A percentile compares a stretch with the other conserved stretches of the same genome.
Conservation (phyloP, 441 rosid species). For the Jatropha podagrica region DNA sequence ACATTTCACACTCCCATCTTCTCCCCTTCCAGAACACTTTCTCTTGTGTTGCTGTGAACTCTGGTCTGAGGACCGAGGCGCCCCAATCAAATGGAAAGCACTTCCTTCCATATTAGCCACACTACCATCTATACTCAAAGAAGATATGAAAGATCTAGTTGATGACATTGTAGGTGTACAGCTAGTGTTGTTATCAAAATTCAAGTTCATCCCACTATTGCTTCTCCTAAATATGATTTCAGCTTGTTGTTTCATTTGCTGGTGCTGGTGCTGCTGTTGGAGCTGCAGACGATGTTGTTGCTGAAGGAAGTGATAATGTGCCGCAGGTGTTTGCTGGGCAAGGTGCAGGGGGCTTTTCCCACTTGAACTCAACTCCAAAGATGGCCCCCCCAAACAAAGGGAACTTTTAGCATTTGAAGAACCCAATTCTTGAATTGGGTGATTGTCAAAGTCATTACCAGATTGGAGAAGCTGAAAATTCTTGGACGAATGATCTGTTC, state of each 20-base stretch:
- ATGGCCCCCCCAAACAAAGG: conserved; percentile 47
- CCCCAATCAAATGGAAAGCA: conserved; percentile 56
- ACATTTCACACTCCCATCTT: conserved; percentile 66
- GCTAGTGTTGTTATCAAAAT: conserved; percentile 66
- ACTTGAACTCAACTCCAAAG: conserved; percentile 55
- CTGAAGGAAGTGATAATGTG: conserved; percentile 44
- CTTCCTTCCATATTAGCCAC: conserved; percentile 59
- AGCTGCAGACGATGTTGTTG: conserved; percentile 42
- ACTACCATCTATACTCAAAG: conserved; percentile 73
- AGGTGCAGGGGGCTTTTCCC: conserved; percentile 53
- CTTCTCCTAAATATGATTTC: conserved; percentile 65
- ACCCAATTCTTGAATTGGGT: conserved; percentile 49
- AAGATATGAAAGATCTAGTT: conserved; percentile 64
- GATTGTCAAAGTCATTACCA: conserved; percentile 37
- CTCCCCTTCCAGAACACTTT: conserved; percentile 63
- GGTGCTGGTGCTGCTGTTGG: conserved; percentile 31
- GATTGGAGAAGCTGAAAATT: conserved; percentile 43
- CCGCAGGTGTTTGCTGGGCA: conserved; percentile 37
- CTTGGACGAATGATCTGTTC: conserved; percentile 44
- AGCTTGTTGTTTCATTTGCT: conserved; percentile 67
- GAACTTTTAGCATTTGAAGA: conserved; percentile 56
- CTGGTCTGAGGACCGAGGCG: conserved; percentile 58
- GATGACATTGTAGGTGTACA: conserved; percentile 76
- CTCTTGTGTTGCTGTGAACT: conserved; percentile 58
- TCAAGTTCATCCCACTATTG: conserved; percentile 61